Percentiles rank a stretch among this genome's conserved stretches.
These are phyloP conservation scores for Colletotrichum aenigma DNA, from an alignment of 2,329 filamentous ascomycete genomes.

Conservation along the genomic window DNA sequence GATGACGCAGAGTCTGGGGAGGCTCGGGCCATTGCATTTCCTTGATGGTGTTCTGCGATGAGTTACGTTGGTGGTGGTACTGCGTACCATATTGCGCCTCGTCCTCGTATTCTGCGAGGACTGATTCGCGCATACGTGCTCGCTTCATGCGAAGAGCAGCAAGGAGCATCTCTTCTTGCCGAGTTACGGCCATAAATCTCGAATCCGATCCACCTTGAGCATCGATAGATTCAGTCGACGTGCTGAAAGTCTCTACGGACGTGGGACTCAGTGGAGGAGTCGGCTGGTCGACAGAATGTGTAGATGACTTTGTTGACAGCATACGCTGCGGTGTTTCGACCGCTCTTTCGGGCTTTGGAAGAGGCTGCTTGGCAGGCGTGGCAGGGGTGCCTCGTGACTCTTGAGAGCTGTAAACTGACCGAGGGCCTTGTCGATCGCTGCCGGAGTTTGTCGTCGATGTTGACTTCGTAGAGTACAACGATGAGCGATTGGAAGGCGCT, in stretches of 20 bases:
- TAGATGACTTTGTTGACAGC: constrained; percentile 1
- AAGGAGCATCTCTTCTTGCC: constrained; percentile 62
- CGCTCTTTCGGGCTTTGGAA: background rate
- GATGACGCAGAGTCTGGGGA: constrained; percentile 17
- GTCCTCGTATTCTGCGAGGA: constrained; percentile 47
- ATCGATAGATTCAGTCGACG: constrained; percentile 41
- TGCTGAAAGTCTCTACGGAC: constrained; percentile 54
- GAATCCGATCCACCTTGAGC: constrained; percentile 34
- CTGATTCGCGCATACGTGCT: constrained; percentile 57
- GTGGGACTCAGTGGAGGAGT: constrained; percentile 58
- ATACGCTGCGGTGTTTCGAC: background rate
- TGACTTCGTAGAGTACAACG: constrained; percentile 41
- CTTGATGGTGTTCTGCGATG: constrained; percentile 15
- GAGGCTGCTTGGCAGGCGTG: constrained; percentile 26
- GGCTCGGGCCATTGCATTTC: constrained; percentile 15
- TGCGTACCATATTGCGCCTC: constrained; percentile 18
- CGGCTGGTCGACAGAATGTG: constrained; percentile 40
- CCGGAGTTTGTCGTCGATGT: constrained; percentile 39
- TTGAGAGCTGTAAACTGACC: constrained; percentile 35
- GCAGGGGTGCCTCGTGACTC: constrained; percentile 45
- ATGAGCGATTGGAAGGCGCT: constrained; percentile 19
- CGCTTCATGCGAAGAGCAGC: constrained; percentile 61
- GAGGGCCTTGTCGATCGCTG: constrained; percentile 32
- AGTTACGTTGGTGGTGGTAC: constrained; percentile 11
- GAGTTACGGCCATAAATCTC: constrained; percentile 62